Percentiles rank a stretch among this genome's conserved stretches.
phyloP scores from a whole-genome alignment of 352 stramenopile species.

The Globisporangium rhizosaccharum region DNA sequence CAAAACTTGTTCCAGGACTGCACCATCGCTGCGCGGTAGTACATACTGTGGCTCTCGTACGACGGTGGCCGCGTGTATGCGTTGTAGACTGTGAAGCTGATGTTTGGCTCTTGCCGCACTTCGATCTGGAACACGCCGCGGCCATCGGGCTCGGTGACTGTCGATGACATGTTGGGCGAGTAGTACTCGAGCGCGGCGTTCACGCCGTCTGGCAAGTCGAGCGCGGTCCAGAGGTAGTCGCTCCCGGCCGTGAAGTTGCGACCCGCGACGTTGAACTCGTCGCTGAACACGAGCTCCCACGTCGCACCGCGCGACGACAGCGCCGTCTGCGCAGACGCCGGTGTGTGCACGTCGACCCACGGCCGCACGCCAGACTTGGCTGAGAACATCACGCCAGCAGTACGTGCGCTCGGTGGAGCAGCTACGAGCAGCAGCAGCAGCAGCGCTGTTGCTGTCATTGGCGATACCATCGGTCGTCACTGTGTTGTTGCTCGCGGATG shows the following conservation, averaged over 20 bases:
- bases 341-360: constrained; percentile 61
- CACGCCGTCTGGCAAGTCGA: constrained; percentile 62
- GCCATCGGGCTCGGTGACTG: constrained; percentile 17
- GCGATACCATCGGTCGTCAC: neutral
- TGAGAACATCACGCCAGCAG: constrained; percentile 20
- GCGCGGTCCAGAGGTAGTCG: constrained; percentile 55
- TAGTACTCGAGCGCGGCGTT: constrained; percentile 61
- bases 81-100: constrained; percentile 65
- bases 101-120: constrained; percentile 32
- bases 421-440: neutral
- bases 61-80: constrained; percentile 44
- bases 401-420: constrained; percentile 6
- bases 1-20: constrained; percentile 95
- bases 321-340: constrained; percentile 33
- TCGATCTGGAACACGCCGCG: constrained; percentile 37
- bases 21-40: constrained; percentile 70
- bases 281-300: constrained; percentile 63
- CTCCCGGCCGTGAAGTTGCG: constrained; percentile 50
- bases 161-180: constrained; percentile 55
- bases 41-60: constrained; percentile 43
- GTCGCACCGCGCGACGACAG: constrained; percentile 39
- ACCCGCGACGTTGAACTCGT: constrained; percentile 48
- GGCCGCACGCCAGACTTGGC: constrained; percentile 30
- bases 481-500: neutral
- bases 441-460: neutral